phyloP scores from a whole-genome alignment of 23 red algal species.

The Gracilaria vermiculophylla region DNA sequence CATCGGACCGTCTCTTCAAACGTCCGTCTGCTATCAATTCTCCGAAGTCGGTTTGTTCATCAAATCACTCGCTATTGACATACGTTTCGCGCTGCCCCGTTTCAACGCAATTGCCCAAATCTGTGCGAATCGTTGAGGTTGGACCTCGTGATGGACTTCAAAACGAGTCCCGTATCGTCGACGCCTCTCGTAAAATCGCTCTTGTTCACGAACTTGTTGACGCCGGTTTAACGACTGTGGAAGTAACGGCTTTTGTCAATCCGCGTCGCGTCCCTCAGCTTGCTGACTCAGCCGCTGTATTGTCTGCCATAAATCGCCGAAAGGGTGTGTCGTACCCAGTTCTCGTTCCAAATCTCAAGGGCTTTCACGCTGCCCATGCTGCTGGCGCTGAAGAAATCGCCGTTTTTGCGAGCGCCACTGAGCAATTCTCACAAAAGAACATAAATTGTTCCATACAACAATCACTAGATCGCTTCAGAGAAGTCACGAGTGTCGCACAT shows the following conservation, averaged over 20 bases:
- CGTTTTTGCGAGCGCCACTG: conserved; percentile 83
- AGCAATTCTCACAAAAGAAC: conserved; percentile 82
- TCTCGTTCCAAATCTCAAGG: conserved; percentile 84
- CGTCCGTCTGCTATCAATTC: not conserved
- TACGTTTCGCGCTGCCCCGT: not conserved
- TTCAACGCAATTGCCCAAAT: conserved; percentile 15
- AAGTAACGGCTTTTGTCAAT: conserved; percentile 85
- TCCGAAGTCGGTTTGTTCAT: not conserved
- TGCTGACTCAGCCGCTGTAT: conserved; percentile 70
- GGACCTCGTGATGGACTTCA: conserved; percentile 91
- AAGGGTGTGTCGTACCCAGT: conserved; percentile 68
- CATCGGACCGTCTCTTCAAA: not conserved
- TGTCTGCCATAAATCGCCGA: conserved; percentile 18
- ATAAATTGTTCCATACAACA: conserved; percentile 80
- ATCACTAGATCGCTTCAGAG: conserved; percentile 54
- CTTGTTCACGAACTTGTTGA: conserved; percentile 78
- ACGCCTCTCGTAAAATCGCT: conserved; percentile 55
- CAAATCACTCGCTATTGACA: not conserved
- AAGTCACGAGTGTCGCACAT: conserved; percentile 27
- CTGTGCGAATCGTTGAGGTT: conserved; percentile 77
- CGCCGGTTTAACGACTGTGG: conserved; percentile 76
- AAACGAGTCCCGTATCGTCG: conserved; percentile 71
- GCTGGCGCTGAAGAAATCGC: conserved; percentile 78
- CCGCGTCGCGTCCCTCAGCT: conserved; percentile 88
- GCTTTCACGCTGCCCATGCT: conserved; percentile 66